Evolutionary conservation across 2,329 filamentous ascomycete species (phyloP).

Genomic region (Diaporthe nobilis): DNA sequence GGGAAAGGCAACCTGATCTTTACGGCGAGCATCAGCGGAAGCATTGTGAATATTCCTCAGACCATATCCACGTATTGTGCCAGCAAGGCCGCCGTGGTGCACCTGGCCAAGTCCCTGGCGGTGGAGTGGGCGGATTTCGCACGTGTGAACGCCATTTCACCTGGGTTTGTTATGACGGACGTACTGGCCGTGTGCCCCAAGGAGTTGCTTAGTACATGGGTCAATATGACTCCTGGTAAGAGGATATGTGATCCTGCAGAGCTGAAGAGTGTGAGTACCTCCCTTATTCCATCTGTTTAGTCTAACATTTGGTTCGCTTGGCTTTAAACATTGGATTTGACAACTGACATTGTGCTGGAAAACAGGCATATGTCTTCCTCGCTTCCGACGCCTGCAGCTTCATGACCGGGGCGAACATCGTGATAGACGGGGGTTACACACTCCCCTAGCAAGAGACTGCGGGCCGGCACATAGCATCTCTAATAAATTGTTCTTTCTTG

Average conservation of each 20-base stretch:
- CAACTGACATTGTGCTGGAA: conserved; percentile 34
- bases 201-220: conserved; percentile 42
- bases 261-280: conserved; percentile 42
- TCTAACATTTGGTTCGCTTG: neutral
- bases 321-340: too few species aligned
- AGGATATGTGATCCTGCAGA: conserved; percentile 42
- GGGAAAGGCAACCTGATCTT: conserved; percentile 48
- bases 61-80: conserved; percentile 34
- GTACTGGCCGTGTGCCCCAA: conserved; percentile 43
- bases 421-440: conserved; percentile 64
- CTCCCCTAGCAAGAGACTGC: neutral
- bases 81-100: conserved; percentile 35
- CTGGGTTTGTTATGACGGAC: conserved; percentile 43
- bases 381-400: conserved; percentile 62
- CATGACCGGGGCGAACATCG: conserved; percentile 62
- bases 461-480: neutral
- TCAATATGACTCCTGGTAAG: conserved; percentile 43
- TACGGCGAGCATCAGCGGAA: conserved; percentile 45
- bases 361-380: conserved; percentile 61
- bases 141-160: conserved; percentile 43
- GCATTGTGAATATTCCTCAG: conserved; percentile 44
- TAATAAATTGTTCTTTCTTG: neutral
- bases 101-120: conserved; percentile 37
- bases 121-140: conserved; percentile 35
- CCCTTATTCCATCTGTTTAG: neutral